Evolutionary conservation across 2,329 filamentous ascomycete genomes (phyloP), one percentile per base, ranked within the genome.

Genomic region (Venturia carpophila): DNA sequence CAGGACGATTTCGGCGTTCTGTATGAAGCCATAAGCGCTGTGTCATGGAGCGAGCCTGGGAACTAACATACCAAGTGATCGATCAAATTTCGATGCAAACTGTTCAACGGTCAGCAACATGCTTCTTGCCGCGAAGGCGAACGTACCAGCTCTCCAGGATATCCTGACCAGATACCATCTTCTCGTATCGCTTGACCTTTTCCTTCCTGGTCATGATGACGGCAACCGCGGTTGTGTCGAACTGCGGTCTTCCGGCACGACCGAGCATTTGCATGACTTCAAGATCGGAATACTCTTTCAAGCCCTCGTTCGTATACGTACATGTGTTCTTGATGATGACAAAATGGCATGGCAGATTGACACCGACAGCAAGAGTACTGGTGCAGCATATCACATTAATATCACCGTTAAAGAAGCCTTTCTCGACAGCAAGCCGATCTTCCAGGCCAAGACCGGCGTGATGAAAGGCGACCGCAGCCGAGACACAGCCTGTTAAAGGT

Each of bases 211-310:
- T 94, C 78, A 96, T 84, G 64, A 96, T 92, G 19, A 94, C 86
- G 13, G 89, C 91, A 47, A 86, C 82, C 3, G 89, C 91, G 66
- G 79, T 89, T 62, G 85, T 82, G 69, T 93, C 91, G 68, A 92
- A 95, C 71, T 95, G 91, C 6, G 91, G 91, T 24, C 91, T 82
- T 1, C 91, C 91, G 62, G 91, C 91, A 68, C 91, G 85, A 7
- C 91, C 91, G 61, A 95, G 83, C 91, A 96, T 95, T 70, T 96
- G 91, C 87, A 93, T 93, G 67, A 93, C 83, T 69, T 95, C 91
- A 5, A 95, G 79, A 71, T 94, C 90, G 0, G 89, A 86, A 69
- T 91, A 92, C 72, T 94, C 90, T 65, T 86, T 83, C 45, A 84
- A 70, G 9, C 76, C 80, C 41, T 76, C 79, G 65, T 84, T 83